phyloP scores from a whole-genome alignment of 805 yeast species.

The Wickerhamomyces canadensis region DNA sequence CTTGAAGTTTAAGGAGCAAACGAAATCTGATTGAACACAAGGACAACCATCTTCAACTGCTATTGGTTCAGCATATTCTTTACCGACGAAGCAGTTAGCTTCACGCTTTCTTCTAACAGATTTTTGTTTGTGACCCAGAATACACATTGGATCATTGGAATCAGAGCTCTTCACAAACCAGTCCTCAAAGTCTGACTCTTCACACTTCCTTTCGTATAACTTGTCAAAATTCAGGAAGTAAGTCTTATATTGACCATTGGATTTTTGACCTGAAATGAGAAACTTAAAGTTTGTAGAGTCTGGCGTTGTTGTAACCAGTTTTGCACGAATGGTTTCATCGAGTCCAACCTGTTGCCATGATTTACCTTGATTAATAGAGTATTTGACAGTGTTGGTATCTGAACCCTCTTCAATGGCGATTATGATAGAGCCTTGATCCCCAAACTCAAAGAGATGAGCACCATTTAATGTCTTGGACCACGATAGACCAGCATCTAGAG shows the following conservation, averaged over 20 bases:
- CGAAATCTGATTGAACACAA: slow-evolving; percentile 64
- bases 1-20: slow-evolving; percentile 55
- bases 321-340: slow-evolving; percentile 36
- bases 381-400: slow-evolving; percentile 34
- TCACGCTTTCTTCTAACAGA: slow-evolving; percentile 59
- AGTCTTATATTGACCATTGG: slow-evolving; percentile 14
- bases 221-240: slow-evolving; percentile 48
- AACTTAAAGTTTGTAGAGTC: slow-evolving; percentile 69
- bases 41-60: slow-evolving; percentile 50
- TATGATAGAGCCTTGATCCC: slow-evolving; percentile 74
- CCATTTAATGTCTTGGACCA: slow-evolving; percentile 56
- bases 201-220: slow-evolving; percentile 40
- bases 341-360: slow-evolving; percentile 54
- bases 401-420: slow-evolving; percentile 48
- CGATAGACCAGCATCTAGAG: slow-evolving; percentile 72
- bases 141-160: slow-evolving; percentile 38
- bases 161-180: slow-evolving; percentile 44
- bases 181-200: slow-evolving; percentile 54
- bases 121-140: slow-evolving; percentile 63
- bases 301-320: slow-evolving; percentile 46
- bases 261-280: slow-evolving; percentile 40
- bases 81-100: slow-evolving; percentile 49
- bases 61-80: slow-evolving; percentile 30
- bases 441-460: slow-evolving; percentile 53
- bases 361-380: slow-evolving; percentile 69